phyloP scores from a whole-genome alignment of 1,139 yeast species.

The Blastobotrys serpentis region DNA sequence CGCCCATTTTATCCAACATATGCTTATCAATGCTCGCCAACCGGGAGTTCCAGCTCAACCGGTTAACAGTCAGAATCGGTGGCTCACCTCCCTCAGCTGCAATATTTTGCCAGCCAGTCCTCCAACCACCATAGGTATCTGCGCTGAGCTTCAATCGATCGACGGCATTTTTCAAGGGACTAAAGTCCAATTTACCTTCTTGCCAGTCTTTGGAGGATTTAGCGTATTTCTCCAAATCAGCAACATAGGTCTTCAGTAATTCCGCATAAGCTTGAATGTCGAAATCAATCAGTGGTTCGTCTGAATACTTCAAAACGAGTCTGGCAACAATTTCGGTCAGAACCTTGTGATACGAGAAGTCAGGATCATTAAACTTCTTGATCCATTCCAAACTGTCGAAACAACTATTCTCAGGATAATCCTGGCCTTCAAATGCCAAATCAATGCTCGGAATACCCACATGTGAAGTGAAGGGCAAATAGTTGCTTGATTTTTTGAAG shows the following conservation, averaged over 20 bases:
- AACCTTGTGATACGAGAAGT: constrained; percentile 56
- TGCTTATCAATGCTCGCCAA: constrained; percentile 57
- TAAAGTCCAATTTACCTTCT: constrained; percentile 24
- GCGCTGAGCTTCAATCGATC: constrained; percentile 30
- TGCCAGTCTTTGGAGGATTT: constrained; percentile 21
- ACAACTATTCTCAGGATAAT: constrained; percentile 61
- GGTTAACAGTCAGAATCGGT: constrained; percentile 60
- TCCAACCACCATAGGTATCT: constrained; percentile 45
- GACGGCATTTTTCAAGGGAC: constrained; percentile 28
- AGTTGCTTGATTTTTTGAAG: constrained; percentile 49
- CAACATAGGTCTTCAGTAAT: constrained; percentile 46
- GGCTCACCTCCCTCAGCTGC: constrained; percentile 51
- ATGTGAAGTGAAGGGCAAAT: constrained; percentile 61
- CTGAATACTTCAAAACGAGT: constrained; percentile 57
- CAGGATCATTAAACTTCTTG: constrained; percentile 51
- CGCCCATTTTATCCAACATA: constrained; percentile 49
- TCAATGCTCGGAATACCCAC: constrained; percentile 71
- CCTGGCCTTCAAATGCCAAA: constrained; percentile 46
- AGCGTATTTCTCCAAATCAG: constrained; percentile 52
- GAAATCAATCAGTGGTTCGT: constrained; percentile 75
- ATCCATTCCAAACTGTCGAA: constrained; percentile 64
- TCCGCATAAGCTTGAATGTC: constrained; percentile 53
- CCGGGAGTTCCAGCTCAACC: constrained; percentile 80
- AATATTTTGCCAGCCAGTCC: constrained; percentile 53
- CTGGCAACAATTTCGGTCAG: constrained; percentile 58